Evolutionary conservation across 1,139 yeast genomes (phyloP).

Genomic region (Spathaspora sp.): DNA sequence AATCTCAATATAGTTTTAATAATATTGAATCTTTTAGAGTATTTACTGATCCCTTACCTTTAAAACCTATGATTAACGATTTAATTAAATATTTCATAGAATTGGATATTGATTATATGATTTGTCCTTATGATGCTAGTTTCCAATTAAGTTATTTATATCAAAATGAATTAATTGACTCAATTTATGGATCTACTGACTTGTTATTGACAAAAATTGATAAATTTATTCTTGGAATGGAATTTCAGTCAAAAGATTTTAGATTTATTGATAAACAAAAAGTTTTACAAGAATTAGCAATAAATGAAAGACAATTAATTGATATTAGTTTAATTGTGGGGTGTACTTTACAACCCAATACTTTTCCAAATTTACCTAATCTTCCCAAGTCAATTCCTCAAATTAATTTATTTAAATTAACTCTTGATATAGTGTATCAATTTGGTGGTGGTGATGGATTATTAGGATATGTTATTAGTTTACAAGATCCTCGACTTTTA

Average conservation of each 20-base stretch:
- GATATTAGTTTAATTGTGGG: constrained; percentile 81
- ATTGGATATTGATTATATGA: constrained; percentile 60
- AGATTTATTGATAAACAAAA: constrained; percentile 61
- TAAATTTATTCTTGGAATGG: constrained; percentile 72
- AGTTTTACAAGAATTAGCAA: constrained; percentile 59
- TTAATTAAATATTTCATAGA: constrained; percentile 58
- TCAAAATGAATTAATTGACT: constrained; percentile 59
- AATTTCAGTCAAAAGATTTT: constrained; percentile 61
- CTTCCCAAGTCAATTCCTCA: constrained; percentile 48
- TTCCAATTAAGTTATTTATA: constrained; percentile 77
- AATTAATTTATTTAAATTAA: constrained; percentile 43
- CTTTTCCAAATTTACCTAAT: constrained; percentile 59
- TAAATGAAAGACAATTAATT: constrained; percentile 64
- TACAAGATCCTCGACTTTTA: constrained; percentile 38
- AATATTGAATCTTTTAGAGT: constrained; percentile 45
- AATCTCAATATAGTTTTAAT: constrained; percentile 25
- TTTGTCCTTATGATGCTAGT: constrained; percentile 83
- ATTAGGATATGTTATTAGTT: constrained; percentile 35
- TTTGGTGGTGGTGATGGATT: constrained; percentile 28
- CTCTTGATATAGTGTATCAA: constrained; percentile 44
- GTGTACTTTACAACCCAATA: constrained; percentile 68
- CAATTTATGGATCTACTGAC: constrained; percentile 85
- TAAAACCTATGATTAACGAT: constrained; percentile 53
- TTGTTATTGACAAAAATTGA: constrained; percentile 64
- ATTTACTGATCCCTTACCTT: constrained; percentile 45